Evolutionary conservation across 345 rosid genomes (phyloP), one percentile per base, ranked within the genome.

Genomic region (Brassica nigra): DNA sequence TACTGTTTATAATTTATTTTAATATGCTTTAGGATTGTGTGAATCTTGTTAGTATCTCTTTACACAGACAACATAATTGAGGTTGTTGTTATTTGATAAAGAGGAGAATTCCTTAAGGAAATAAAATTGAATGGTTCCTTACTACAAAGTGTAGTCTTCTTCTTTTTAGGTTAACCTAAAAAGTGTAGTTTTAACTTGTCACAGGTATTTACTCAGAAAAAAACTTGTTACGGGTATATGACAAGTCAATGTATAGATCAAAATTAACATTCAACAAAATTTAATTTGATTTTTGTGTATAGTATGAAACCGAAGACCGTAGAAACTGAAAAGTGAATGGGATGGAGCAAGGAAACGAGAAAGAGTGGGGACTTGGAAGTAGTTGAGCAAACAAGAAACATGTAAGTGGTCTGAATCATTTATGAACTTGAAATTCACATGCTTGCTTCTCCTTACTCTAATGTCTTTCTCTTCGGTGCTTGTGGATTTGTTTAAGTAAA

Each of bases 371-470:
- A 47, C 78, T 31, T 79, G 74, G 70, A 68, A 68, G 70, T 74
- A 52, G 79, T 69, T 74, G 83, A 62, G 71, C 79, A 75, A 75
- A 69, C 79, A 68, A 58, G 62, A 79, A 66, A 79, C 78, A 67
- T 73, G 78, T 44, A 70, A 59, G 42, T 79, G 71, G 57, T 63
- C 83, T 28, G 47, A 70, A 37, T 74, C 66, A 80, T 52, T 74
- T 49, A 37, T 62, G 66, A 74, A 69, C 55, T 52, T 80, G 61
- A 66, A 29, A 69, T 62, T 59, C 79, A 74, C 83, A 80, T 76
- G 79, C 76, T 68, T 80, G 82, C 78, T 34, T 74, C 57, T 74
- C 74, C 78, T 6, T 59, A 16, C 58, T 74, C 71, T 68, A 52
- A 69, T 75, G 79, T 36, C 61, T n/a, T 10, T 73, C 62, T 18